Percentiles rank a stretch among this genome's conserved stretches.
Conservation (phyloP, 169 alveolate genomes). For the Eimeria praecox region DNA sequence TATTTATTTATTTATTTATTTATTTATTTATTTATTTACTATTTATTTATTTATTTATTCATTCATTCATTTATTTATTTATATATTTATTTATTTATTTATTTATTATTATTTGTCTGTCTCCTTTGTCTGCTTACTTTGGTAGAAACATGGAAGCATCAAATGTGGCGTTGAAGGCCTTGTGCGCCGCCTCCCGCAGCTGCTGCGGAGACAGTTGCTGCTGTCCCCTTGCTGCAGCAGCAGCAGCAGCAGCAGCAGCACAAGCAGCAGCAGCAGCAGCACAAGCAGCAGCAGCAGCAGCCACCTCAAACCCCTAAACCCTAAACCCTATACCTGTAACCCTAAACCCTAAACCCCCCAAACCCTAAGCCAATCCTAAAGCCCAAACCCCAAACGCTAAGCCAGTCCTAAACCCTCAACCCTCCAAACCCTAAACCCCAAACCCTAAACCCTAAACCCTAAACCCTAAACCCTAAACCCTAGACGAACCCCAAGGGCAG, state of each 20-base stretch:
- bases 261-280: background rate
- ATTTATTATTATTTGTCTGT: background rate
- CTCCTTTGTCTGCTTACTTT: background rate
- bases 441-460: background rate
- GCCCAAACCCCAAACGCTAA: no score
- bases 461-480: background rate
- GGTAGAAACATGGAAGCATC: conserved; percentile 67
- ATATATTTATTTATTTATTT: no score
- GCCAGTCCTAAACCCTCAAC: no score
- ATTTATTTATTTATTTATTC: no score
- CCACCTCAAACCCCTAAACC: no score
- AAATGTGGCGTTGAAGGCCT: conserved; percentile 54
- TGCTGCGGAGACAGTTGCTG: conserved; percentile 11
- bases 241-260: conserved; percentile 28
- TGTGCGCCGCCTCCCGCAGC: conserved; percentile 59
- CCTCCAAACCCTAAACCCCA: conserved; percentile 1
- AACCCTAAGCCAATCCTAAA: no score
- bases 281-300: no score
- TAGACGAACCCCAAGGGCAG: conserved; percentile 78
- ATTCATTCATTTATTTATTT: no score
- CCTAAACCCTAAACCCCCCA: no score
- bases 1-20: no score
- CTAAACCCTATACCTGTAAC: no score
- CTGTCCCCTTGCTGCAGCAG: conserved; percentile 58
- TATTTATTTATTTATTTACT: no score